Evolutionary conservation across 2,329 filamentous ascomycete genomes (phyloP), one percentile per base, ranked within the genome.

Genomic region (Aureobasidium sp.): DNA sequence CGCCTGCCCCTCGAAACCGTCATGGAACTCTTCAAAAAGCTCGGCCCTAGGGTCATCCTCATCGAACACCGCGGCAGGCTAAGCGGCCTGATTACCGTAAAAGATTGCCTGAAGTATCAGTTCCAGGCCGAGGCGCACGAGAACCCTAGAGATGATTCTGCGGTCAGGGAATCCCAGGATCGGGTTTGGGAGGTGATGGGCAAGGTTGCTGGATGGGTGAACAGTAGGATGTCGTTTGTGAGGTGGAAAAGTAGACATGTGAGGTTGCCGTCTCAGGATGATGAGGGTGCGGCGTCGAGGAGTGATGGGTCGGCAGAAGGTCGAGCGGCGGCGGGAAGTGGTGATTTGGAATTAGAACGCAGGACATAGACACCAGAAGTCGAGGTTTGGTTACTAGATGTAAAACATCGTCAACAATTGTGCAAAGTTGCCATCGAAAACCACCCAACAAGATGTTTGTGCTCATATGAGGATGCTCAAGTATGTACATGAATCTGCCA

Each of bases 11-110:
- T 99, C 0, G 94, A 99, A 74, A 99, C 94, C 0, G 93, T 95
- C 33, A 96, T 99, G 91, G 94, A 99, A 70, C 80, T 99, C 11
- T 99, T 99, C 79, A 93, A 93, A 73, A 99, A 97, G 77, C 95
- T 99, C 71, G 94, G 94, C 0, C 94, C 93, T 0, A 84, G 94
- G 1, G 91, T 96, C 6, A 93, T 99, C 53, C 80, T 99, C 3
- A 87, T 96, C 40, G 94, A 99, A 73, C 88, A 96, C 70, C 88
- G 89, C 61, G 94, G 94, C 15, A 84, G 84, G 53, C 80, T 99
- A 1, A 84, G 83, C 0, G 94, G 94, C 0, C 80, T 99, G 0
- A 89, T 99, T 0, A 99, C 94, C 0, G 89, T 96, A 64, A 99
- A 99, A 73, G 94, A 99, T 72, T 97, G 94, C 67, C 77, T 99